Evolutionary conservation across 371 early-diverging fungal genomes (phyloP), one percentile per base, ranked within the genome.

Genomic region (Apophysomyces variabilis): DNA sequence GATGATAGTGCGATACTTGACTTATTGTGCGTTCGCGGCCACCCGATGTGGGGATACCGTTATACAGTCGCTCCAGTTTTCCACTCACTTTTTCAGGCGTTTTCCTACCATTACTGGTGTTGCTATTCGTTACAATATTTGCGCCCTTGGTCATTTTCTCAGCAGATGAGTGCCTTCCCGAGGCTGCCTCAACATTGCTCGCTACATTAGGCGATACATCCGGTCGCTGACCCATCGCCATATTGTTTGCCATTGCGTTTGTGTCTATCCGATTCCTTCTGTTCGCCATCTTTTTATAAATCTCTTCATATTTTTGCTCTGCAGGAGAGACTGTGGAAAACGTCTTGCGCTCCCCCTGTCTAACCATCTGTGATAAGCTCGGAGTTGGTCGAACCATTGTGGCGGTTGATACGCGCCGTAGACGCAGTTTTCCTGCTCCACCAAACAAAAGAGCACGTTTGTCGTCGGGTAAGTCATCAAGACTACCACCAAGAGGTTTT

Each of bases 241-340:
- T 44, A 38, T 7, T 26, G 16, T 36, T 43, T 60, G 11, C 41
- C 39, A 32, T 56, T 36, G 66, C 38, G 43, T 66, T 60, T 16
- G 26, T 13, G 38, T 14, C 58, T 39, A 16, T 57, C 12, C 56
- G 54, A 12, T 57, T 66, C 63, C 61, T 60, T 54, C 60, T n/a
- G 35, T 21, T 61, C 41, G 58, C 43, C 44, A 72, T 67, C 38
- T 74, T 77, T 60, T 73, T 77, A 62, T 83, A 83, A 7, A 83
- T 32, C 21, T 80, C 79, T 37, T 83, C 83, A 54, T 83, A 83
- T 56, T 80, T 80, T 44, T 70, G 73, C 61, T 83, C 83, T 32
- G 80, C 74, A 6, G 76, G 74, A 5, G 83, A 83, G 57, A 78
- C 68, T 38, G 76, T 71, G 1, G 83, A 83, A 57, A 80, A 80